A percentile compares a stretch with the other conserved stretches of the same genome.
Conservation (phyloP, 2,329 filamentous ascomycete genomes). For the Monilinia polystroma region DNA sequence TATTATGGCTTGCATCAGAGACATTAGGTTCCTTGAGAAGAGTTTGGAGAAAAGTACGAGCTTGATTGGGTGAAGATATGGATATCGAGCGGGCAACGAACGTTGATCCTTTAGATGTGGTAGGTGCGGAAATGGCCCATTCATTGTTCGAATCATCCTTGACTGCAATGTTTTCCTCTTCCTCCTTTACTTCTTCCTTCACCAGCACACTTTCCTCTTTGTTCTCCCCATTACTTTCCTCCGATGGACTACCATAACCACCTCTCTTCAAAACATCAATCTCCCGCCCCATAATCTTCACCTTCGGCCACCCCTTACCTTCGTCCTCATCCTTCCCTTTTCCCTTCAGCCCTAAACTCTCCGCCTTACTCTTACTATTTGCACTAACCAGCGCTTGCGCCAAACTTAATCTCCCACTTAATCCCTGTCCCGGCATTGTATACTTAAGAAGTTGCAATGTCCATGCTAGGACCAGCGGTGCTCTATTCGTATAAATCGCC, state of each 20-base stretch:
- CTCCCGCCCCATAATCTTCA: conserved; percentile 71
- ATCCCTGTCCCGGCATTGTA: conserved; percentile 82
- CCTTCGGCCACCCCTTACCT: conserved; percentile 53
- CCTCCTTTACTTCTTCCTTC: conserved; percentile 11
- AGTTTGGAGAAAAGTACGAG: conserved; percentile 47
- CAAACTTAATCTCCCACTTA: conserved; percentile 79
- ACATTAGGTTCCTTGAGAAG: conserved; percentile 53
- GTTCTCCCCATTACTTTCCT: conserved; percentile 20
- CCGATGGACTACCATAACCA: conserved; percentile 52
- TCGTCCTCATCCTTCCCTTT: conserved; percentile 21
- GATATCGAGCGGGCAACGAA: conserved; percentile 56
- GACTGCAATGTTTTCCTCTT: background rate
- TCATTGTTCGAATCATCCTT: conserved; percentile 17
- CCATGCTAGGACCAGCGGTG: conserved; percentile 80
- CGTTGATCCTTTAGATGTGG: conserved; percentile 54
- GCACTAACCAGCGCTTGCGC: conserved; percentile 81
- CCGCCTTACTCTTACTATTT: conserved; percentile 68
- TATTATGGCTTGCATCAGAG: conserved; percentile 57
- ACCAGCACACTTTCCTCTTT: conserved; percentile 15
- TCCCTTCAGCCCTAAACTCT: conserved; percentile 24
- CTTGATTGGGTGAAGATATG: conserved; percentile 44
- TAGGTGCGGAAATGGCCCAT: conserved; percentile 54
- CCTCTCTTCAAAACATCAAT: conserved; percentile 74
- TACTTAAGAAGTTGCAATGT: conserved; percentile 70
- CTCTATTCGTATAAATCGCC: conserved; percentile 71